Conservation (phyloP, 2,329 filamentous ascomycete genomes). For the Ophiostoma angusticollis region DNA sequence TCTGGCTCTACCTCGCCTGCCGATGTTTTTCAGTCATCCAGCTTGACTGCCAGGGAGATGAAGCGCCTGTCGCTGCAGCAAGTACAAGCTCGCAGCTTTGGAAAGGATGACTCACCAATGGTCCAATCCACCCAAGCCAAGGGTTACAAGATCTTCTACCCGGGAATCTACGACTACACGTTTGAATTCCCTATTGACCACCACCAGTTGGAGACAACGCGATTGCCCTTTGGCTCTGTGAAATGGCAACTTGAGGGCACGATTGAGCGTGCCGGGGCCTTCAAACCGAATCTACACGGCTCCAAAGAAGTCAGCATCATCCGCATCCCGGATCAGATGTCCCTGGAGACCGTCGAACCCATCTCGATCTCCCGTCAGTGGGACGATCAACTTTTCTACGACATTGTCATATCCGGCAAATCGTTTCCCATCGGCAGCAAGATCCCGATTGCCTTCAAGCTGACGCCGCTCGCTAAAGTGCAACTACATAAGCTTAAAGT, state of each 20-base stretch:
- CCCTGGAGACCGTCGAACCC: conserved; percentile 79
- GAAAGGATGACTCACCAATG: conserved; percentile 59
- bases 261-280: conserved; percentile 76
- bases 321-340: conserved; percentile 74
- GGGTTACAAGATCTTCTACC: conserved; percentile 75
- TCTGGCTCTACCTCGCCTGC: conserved; percentile 8
- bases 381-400: conserved; percentile 92
- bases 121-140: conserved; percentile 48
- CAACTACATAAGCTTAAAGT: conserved; percentile 89
- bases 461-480: conserved; percentile 85
- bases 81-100: conserved; percentile 75
- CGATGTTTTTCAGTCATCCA: conserved; percentile 21
- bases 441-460: conserved; percentile 86
- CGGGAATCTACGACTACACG: conserved; percentile 53
- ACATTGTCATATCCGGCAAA: conserved; percentile 92
- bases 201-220: conserved; percentile 76
- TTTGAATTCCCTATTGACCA: conserved; percentile 88
- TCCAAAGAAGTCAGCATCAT: conserved; percentile 73
- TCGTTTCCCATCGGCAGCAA: conserved; percentile 80
- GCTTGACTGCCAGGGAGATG: conserved; percentile 32
- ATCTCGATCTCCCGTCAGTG: conserved; percentile 88
- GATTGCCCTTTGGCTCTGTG: conserved; percentile 73
- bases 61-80: conserved; percentile 65
- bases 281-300: conserved; percentile 77
- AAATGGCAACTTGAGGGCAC: conserved; percentile 79